phyloP scores from a whole-genome alignment of 441 rosid species.

The Bruguiera hainesii region DNA sequence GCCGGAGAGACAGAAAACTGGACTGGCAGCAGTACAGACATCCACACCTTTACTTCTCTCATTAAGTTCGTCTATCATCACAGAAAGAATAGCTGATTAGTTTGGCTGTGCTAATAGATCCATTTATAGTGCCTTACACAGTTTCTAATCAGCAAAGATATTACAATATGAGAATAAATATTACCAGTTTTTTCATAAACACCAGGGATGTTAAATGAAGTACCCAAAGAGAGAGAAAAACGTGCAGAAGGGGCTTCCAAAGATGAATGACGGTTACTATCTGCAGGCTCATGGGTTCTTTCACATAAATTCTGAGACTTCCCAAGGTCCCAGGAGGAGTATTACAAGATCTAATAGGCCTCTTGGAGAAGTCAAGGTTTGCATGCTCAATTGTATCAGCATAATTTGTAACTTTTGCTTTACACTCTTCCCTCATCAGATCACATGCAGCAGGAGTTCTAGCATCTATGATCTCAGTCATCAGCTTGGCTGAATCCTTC shows the following conservation, averaged over 20 bases:
- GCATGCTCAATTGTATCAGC: too few relatives aligned
- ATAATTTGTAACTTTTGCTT: too few relatives aligned
- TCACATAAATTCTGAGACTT: constrained; percentile 2
- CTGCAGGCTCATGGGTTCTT: constrained; percentile 6
- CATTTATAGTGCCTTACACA: not conserved
- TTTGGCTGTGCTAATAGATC: not conserved
- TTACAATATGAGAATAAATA: not conserved
- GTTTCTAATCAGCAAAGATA: not conserved
- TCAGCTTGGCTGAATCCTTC: too few relatives aligned
- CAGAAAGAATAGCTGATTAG: not conserved
- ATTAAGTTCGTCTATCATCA: constrained; percentile 6
- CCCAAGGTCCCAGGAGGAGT: constrained; percentile 36
- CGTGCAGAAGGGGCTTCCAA: not conserved
- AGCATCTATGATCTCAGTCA: too few relatives aligned
- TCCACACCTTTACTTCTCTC: not conserved
- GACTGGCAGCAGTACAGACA: constrained; percentile 18
- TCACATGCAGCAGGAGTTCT: too few relatives aligned
- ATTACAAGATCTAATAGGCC: constrained; percentile 9
- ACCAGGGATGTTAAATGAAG: not conserved
- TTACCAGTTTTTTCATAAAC: constrained; percentile 1
- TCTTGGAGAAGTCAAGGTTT: too few relatives aligned
- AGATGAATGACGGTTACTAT: not conserved
- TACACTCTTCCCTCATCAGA: too few relatives aligned
- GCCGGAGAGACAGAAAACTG: constrained; percentile 30
- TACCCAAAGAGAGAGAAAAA: not conserved